phyloP scores from a whole-genome alignment of 1,284 basidiomycete species.

The Moesziomyces sp. region DNA sequence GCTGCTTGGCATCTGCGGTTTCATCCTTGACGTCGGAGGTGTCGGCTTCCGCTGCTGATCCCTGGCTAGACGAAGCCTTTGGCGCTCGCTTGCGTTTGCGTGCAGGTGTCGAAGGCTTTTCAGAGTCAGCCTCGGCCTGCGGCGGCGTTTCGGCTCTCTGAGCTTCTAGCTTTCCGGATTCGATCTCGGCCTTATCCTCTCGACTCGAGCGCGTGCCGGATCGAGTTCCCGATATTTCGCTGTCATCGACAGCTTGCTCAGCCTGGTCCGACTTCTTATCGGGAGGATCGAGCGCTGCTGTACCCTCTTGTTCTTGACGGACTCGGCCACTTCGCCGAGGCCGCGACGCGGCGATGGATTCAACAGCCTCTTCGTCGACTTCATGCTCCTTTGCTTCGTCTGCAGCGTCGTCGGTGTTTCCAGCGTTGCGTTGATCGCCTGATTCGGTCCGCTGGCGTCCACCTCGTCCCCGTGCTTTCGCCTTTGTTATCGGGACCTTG shows the following conservation, averaged over 20 bases:
- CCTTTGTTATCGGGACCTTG: background rate
- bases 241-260: no score
- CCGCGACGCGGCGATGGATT: background rate
- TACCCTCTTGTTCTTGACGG: background rate
- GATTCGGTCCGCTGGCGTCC: background rate
- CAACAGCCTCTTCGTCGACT: background rate
- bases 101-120: background rate
- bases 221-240: no score
- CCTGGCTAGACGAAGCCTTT: background rate
- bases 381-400: background rate
- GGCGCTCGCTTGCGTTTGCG: background rate
- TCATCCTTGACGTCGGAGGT: slow-evolving; percentile 8
- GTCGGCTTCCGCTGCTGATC: slow-evolving; percentile 3
- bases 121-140: background rate
- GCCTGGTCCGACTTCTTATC: background rate
- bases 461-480: background rate
- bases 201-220: no score
- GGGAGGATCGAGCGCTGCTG: background rate
- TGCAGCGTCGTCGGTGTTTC: background rate
- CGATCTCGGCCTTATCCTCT: background rate
- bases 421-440: background rate
- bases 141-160: background rate
- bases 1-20: slow-evolving; percentile 11
- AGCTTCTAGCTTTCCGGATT: background rate
- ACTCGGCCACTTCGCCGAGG: background rate